Evolutionary conservation across 2,329 filamentous ascomycete species (phyloP).

Genomic region (Dactylellina leptospora): DNA sequence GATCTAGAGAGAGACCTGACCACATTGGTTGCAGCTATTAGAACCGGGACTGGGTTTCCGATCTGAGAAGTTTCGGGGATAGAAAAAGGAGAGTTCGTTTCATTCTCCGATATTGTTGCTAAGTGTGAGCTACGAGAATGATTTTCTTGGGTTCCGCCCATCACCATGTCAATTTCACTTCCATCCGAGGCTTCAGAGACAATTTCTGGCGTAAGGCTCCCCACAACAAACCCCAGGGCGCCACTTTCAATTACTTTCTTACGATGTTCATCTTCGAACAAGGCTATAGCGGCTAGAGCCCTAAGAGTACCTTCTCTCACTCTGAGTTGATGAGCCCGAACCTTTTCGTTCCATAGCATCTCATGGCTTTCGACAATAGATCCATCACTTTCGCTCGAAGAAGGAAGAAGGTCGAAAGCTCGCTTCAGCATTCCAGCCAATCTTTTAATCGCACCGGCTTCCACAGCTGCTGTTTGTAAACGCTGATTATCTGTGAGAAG

Average conservation of each 20-base stretch:
- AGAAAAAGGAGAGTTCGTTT: slow-evolving; percentile 55
- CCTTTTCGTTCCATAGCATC: slow-evolving; percentile 63
- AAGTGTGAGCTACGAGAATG: slow-evolving; percentile 18
- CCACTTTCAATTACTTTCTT: slow-evolving; percentile 84
- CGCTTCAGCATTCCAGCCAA: slow-evolving; percentile 72
- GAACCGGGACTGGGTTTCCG: slow-evolving; percentile 79
- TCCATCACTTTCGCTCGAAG: slow-evolving; percentile 18
- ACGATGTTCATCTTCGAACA: slow-evolving; percentile 82
- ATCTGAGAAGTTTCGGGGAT: slow-evolving; percentile 63
- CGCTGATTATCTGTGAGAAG: slow-evolving; percentile 80
- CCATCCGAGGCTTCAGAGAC: slow-evolving; percentile 8
- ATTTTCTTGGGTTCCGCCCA: slow-evolving; percentile 31
- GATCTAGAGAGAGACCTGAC: slow-evolving; percentile 84
- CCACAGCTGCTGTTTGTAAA: slow-evolving; percentile 82
- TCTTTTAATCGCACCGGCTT: slow-evolving; percentile 71
- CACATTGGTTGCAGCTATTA: slow-evolving; percentile 85
- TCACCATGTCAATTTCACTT: slow-evolving; percentile 29
- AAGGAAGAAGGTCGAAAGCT: slow-evolving; percentile 67
- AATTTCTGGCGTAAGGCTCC: slow-evolving; percentile 76
- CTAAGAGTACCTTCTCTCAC: slow-evolving; percentile 79
- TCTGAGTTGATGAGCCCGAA: slow-evolving; percentile 74
- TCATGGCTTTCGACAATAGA: slow-evolving; percentile 68
- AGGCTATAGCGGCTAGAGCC: slow-evolving; percentile 81
- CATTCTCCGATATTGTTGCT: slow-evolving; percentile 32
- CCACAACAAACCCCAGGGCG: slow-evolving; percentile 81